These are phyloP conservation scores for Aspergillus sp. DNA, from an alignment of 2,329 filamentous ascomycete genomes.

Conservation along the genomic window DNA sequence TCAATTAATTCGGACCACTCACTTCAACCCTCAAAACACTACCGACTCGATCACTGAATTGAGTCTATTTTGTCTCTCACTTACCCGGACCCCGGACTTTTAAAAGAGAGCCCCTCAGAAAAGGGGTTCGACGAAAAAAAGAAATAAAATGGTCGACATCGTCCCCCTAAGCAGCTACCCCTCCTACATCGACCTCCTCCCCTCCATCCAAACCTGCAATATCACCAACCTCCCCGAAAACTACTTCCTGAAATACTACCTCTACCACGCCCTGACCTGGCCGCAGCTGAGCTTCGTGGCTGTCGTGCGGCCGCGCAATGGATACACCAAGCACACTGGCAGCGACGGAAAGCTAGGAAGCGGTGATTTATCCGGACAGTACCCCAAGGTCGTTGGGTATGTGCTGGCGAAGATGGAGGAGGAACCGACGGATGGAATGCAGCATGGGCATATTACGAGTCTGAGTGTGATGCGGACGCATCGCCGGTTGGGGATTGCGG, in stretches of 20 bases:
- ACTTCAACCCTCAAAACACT: no score
- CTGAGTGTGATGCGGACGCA: constrained; percentile 96
- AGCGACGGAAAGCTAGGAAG: constrained; percentile 37
- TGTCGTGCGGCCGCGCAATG: constrained; percentile 74
- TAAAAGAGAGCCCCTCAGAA: background rate
- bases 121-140: background rate
- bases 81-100: background rate
- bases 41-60: background rate
- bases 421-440: constrained; percentile 81
- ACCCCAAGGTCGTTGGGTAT: constrained; percentile 96
- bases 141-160: constrained; percentile 41
- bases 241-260: constrained; percentile 99
- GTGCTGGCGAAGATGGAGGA: constrained; percentile 99
- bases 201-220: constrained; percentile 89
- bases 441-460: constrained; percentile 93
- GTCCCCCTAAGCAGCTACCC: constrained; percentile 40
- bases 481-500: constrained; percentile 78
- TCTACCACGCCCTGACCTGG: constrained; percentile 98
- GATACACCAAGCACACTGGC: constrained; percentile 58
- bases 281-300: constrained; percentile 95
- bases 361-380: constrained; percentile 41
- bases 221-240: constrained; percentile 98
- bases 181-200: constrained; percentile 73
- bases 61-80: background rate
- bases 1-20: no score